phyloP scores from a whole-genome alignment of 106 monocot genomes.

The Phalaenopsis aphrodite region DNA sequence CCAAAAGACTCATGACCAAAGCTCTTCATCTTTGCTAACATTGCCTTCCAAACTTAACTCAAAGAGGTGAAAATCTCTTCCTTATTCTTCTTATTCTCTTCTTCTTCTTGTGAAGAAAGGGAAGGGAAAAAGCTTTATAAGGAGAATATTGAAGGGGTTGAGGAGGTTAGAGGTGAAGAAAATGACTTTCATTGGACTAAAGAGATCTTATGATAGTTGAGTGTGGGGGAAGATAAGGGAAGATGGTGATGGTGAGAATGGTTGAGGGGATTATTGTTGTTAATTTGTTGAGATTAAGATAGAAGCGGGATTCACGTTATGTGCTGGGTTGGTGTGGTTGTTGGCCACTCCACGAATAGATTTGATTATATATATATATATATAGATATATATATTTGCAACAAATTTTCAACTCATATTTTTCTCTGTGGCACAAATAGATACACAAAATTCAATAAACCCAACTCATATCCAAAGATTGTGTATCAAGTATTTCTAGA shows the following conservation, averaged over 20 bases:
- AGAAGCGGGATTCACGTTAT: no score
- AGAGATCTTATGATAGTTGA: not conserved
- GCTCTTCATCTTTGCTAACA: conserved; percentile 16
- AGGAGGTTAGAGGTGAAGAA: conserved; percentile 27
- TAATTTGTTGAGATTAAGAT: no score
- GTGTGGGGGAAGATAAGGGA: conserved; percentile 6
- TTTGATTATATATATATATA: no score
- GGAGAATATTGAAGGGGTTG: conserved; percentile 20
- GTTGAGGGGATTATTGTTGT: no score
- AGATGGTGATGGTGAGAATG: not conserved
- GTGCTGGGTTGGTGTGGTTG: no score
- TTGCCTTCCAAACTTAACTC: not conserved
- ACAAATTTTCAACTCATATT: no score
- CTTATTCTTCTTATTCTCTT: not conserved
- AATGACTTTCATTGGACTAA: not conserved
- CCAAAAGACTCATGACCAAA: conserved; percentile 9
- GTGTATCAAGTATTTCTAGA: no score
- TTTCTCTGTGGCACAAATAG: no score
- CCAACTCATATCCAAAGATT: no score
- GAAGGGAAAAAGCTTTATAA: conserved; percentile 16
- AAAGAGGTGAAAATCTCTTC: not conserved
- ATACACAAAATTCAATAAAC: no score
- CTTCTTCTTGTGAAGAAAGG: not conserved
- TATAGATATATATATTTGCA: no score
- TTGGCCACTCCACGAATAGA: no score